Percentiles rank a stretch among this genome's conserved stretches.
Conservation (phyloP, 768 basidiomycete genomes). For the Paxillus involutus region DNA sequence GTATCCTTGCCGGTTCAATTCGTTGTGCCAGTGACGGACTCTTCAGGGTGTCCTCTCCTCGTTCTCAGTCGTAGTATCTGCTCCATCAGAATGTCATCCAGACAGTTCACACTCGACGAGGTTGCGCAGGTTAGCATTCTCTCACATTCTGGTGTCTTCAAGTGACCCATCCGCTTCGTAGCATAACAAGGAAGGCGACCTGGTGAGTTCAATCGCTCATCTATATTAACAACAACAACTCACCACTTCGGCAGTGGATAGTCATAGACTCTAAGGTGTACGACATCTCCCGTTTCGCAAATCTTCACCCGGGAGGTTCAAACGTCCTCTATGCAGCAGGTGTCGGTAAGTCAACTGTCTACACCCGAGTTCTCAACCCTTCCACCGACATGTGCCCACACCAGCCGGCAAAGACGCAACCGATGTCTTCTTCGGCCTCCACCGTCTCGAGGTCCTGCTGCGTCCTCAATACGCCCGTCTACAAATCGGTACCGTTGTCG, state of each 20-base stretch:
- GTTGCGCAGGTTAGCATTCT: conserved; percentile 56
- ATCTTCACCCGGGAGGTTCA: conserved; percentile 82
- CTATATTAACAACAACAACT: background rate
- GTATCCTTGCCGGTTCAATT: no score
- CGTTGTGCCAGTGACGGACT: no score
- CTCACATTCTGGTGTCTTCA: background rate
- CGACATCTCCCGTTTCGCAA: conserved; percentile 76
- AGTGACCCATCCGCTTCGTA: conserved; percentile 28
- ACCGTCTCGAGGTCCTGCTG: conserved; percentile 77
- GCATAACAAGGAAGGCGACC: conserved; percentile 87
- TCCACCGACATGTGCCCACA: no score
- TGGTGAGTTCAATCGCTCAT: conserved; percentile 45
- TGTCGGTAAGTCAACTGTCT: conserved; percentile 50
- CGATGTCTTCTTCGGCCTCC: conserved; percentile 80
- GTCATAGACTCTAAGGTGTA: conserved; percentile 81
- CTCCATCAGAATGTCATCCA: conserved; percentile 18
- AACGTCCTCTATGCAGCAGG: conserved; percentile 66
- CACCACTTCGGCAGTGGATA: conserved; percentile 58
- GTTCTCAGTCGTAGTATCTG: background rate
- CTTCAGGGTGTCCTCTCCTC: no score
- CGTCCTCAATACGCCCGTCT: conserved; percentile 72
- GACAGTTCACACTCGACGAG: conserved; percentile 54
- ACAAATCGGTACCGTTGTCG: conserved; percentile 62
- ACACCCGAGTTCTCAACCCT: background rate
- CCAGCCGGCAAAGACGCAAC: conserved; percentile 75